Evolutionary conservation across 2,329 filamentous ascomycete genomes (phyloP).

Genomic region (Madurella fahalii): DNA sequence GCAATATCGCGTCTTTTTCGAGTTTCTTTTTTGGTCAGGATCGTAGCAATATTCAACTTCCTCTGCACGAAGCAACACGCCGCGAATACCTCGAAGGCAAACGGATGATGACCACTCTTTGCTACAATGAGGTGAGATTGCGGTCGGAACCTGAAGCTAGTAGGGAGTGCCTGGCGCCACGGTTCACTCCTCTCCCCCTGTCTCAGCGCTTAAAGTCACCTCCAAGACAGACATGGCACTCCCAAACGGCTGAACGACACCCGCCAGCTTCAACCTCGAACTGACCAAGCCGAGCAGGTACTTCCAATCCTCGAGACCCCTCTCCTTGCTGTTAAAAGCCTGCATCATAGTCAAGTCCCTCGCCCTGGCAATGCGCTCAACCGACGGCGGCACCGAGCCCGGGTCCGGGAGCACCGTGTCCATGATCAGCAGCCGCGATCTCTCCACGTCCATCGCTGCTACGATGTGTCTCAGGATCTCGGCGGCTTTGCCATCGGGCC

Average conservation of each 20-base stretch:
- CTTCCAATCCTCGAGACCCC: conserved; percentile 34
- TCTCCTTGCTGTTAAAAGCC: conserved; percentile 32
- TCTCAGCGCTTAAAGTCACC: too few relatives aligned
- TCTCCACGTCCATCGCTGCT: conserved; percentile 30
- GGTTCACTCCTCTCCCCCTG: too few relatives aligned
- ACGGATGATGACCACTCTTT: too few relatives aligned
- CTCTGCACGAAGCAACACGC: too few relatives aligned
- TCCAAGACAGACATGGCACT: neutral
- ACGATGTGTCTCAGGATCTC: conserved; percentile 33
- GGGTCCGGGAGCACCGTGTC: conserved; percentile 39
- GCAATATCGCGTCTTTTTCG: too few relatives aligned
- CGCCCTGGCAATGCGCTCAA: conserved; percentile 29
- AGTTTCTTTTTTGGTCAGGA: too few relatives aligned
- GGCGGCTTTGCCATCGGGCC: conserved; percentile 30
- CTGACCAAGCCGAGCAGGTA: conserved; percentile 22
- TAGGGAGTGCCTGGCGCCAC: too few relatives aligned
- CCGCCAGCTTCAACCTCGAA: neutral
- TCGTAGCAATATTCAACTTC: too few relatives aligned
- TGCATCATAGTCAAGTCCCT: conserved; percentile 38
- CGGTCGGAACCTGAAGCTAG: too few relatives aligned
- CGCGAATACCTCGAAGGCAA: too few relatives aligned
- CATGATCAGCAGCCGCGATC: conserved; percentile 40
- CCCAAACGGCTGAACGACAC: neutral
- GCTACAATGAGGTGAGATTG: too few relatives aligned
- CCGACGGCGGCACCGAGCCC: conserved; percentile 21